Conservation (phyloP, 1,139 yeast species). For the Ashbya aceris region DNA sequence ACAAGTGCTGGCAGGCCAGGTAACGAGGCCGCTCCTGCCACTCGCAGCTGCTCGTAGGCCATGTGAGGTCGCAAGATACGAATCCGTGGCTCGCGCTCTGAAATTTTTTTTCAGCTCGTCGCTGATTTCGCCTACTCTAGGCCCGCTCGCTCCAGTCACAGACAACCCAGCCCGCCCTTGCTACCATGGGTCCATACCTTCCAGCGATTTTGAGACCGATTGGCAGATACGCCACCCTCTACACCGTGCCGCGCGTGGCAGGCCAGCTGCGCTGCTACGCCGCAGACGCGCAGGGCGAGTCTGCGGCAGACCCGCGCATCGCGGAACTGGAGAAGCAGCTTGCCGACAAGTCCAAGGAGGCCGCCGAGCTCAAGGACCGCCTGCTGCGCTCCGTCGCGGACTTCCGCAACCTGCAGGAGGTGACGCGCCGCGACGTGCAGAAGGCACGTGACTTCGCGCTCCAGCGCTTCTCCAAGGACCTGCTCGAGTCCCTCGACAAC, state of each 20-base stretch:
- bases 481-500: constrained; percentile 84
- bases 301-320: constrained; percentile 12
- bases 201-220: too few species aligned
- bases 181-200: too few species aligned
- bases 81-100: too few species aligned
- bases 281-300: constrained; percentile 1
- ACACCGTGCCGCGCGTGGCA: too few species aligned
- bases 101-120: too few species aligned
- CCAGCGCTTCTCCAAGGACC: constrained; percentile 86
- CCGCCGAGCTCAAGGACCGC: constrained; percentile 74
- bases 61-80: too few species aligned
- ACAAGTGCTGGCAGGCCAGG: constrained; percentile 57
- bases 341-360: constrained; percentile 65
- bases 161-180: too few species aligned
- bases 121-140: too few species aligned
- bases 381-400: constrained; percentile 83
- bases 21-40: neutral
- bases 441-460: constrained; percentile 87
- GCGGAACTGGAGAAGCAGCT: constrained; percentile 47
- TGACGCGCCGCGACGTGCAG: constrained; percentile 78
- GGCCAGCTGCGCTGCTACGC: too few species aligned
- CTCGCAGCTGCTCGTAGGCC: too few species aligned
- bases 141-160: too few species aligned
- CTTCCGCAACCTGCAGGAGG: constrained; percentile 86
- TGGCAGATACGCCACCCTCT: too few species aligned